Evolutionary conservation across 2,329 filamentous ascomycete genomes (phyloP), one percentile per base, ranked within the genome.

Genomic region (Colletotrichum agaves): DNA sequence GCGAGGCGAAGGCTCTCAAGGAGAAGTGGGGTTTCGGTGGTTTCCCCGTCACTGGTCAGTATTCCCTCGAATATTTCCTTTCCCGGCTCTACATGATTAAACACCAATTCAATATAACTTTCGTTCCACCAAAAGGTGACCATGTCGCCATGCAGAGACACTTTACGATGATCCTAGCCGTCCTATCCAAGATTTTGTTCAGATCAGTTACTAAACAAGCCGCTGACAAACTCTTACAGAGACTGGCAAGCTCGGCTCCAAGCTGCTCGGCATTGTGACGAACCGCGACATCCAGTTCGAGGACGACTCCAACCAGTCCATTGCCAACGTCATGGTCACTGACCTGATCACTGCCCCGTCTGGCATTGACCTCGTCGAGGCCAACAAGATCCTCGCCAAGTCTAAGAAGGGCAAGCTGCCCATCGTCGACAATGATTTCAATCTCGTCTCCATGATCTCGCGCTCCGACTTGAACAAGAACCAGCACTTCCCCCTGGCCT

Each of bases 341-440:
- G 93, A 98, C 73, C 90, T 99, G 33, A 88, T 97, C 77, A 99
- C 96, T 55, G 97, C 94, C 43, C 88, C 88, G 47, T 85, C 91
- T 73, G 95, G 95, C 64, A 93, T 97, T 72, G 93, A 90, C 64
- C 88, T 99, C 41, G 80, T 86, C 72, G 94, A 98, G 82, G 96
- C 96, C 77, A 99, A 99, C 84, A 89, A 90, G 74, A 95, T 98
- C 72, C 90, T 99, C 59, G 92, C 93, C 78, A 90, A 92, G 83
- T 98, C 95, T 70, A 98, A 97, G 89, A 99, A 99, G 88, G 96
- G 96, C 82, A 98, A 98, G 86, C 89, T 98, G 67, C 94, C 94
- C 69, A 97, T 97, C 70, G 90, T 97, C 56, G 94, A 98, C 81
- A 85, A 89, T 76, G 83, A 90, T 58, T 91, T 90, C 77, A 97